Evolutionary conservation across 768 basidiomycete species (phyloP), one percentile per base, ranked within the genome.

Genomic region (Lactarius sp.): DNA sequence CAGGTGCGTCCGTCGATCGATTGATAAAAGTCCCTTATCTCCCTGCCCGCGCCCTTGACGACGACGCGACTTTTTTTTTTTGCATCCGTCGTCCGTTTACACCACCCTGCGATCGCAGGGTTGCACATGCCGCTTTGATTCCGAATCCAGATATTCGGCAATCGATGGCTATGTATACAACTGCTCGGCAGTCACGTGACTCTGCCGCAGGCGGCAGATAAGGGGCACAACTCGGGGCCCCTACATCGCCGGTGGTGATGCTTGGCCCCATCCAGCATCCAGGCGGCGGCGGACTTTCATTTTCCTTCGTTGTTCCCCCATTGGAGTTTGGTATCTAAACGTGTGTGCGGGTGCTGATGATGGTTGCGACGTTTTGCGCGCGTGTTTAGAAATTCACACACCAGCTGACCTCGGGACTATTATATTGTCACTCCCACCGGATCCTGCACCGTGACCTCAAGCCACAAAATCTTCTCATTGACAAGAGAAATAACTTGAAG

Each of bases 321-420:
- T 52, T 52, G 54, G 27, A 1, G 5, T 7, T 22, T 33, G 4
- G 47, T 47, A 16, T 52, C 47, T 14, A 36, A 51, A 14, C 31
- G 31, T 6, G 31, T 36, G 36, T 60, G 46, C 10, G n/a, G 37
- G 59, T 46, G 36, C 57, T 55, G 37, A 60, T 49, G 18, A 60
- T 42, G 52, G 60, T 41, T 47, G 37, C 62, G 52, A 60, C 68
- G 47, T 27, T 49, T 22, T 10, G n/a, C 20, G 67, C 58, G 27
- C 75, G 12, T 13, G 6, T 27, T 49, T 49, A 98, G 96, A 94
- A 92, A 91, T 97, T 98, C 78, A 94, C 94, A 56, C 86, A 89
- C 72, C 96, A 99, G 74, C 83, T 99, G 66, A 86, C 85, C 68
- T 88, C 90, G 55, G 97, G 97, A 6, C 80, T 99, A 31, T 81